Evolutionary conservation across 257 asterid genomes (phyloP).

Genomic region (Mentha longifolia): DNA sequence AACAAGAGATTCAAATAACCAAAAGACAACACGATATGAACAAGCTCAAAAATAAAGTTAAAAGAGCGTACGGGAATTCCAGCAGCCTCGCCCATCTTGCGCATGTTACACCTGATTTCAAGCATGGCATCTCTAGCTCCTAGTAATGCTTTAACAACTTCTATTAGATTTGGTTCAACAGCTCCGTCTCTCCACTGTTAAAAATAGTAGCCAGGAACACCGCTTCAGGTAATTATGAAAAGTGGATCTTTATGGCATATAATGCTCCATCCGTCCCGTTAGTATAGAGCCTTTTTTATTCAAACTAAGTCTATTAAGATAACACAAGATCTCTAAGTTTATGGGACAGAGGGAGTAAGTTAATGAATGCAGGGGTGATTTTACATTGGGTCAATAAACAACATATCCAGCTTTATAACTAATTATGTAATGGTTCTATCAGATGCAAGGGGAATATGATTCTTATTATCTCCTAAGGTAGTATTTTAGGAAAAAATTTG

Average conservation of each 20-base stretch:
- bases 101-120: conserved; percentile 77
- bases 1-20: not conserved
- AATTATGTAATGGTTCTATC: too few relatives aligned
- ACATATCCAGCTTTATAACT: too few relatives aligned
- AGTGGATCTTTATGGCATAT: not conserved
- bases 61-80: conserved; percentile 80
- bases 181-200: conserved; percentile 72
- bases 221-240: not conserved
- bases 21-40: conserved; percentile 1
- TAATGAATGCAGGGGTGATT: too few relatives aligned
- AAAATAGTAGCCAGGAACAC: conserved; percentile 23
- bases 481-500: too few relatives aligned
- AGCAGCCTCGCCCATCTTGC: conserved; percentile 93
- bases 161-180: conserved; percentile 49
- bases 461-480: too few relatives aligned
- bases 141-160: conserved; percentile 68
- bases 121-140: conserved; percentile 96
- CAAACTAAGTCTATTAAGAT: too few relatives aligned
- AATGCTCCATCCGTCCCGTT: too few relatives aligned
- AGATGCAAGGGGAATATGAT: too few relatives aligned
- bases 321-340: too few relatives aligned
- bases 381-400: too few relatives aligned
- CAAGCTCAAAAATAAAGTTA: not conserved
- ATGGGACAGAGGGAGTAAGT: too few relatives aligned
- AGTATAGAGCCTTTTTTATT: too few relatives aligned